These are phyloP conservation scores for Monilinia fructicola DNA, from an alignment of 2,329 filamentous ascomycete species.

Conservation along the genomic window DNA sequence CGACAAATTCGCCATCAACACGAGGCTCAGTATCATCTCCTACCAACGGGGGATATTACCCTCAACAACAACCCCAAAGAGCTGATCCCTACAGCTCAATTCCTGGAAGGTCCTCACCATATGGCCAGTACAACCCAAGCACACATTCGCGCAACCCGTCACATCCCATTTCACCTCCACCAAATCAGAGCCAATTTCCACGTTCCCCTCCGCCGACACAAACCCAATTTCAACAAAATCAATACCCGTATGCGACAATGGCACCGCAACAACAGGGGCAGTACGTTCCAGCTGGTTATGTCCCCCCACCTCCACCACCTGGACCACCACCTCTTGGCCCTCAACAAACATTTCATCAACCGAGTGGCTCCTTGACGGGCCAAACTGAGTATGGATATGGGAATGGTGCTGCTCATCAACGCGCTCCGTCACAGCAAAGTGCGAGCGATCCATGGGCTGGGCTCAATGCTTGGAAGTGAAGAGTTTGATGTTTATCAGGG, in stretches of 20 bases:
- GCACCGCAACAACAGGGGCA: slow-evolving; percentile 44
- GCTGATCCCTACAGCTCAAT: slow-evolving; percentile 12
- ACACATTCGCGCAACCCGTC: slow-evolving; percentile 39
- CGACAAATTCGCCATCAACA: slow-evolving; percentile 41
- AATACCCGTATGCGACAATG: slow-evolving; percentile 34
- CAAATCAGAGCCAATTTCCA: slow-evolving; percentile 51
- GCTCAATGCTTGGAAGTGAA: slow-evolving; percentile 44
- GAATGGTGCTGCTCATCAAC: slow-evolving; percentile 42
- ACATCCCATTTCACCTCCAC: slow-evolving; percentile 37
- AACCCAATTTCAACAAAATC: slow-evolving; percentile 37
- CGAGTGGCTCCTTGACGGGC: slow-evolving; percentile 47
- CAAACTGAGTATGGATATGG: slow-evolving; percentile 56
- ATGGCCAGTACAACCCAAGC: slow-evolving; percentile 47
- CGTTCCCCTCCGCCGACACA: slow-evolving; percentile 65
- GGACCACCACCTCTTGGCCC: slow-evolving; percentile 56
- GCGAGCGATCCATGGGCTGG: slow-evolving; percentile 67
- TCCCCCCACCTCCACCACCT: slow-evolving; percentile 66
- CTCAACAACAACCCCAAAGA: slow-evolving; percentile 28
- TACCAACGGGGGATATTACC: slow-evolving; percentile 42
- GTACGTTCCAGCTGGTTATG: slow-evolving; percentile 60
- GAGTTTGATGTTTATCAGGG: background rate
- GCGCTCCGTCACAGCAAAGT: slow-evolving; percentile 38
- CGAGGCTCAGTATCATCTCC: slow-evolving; percentile 47
- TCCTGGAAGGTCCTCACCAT: slow-evolving; percentile 49
- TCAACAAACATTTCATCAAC: slow-evolving; percentile 50